phyloP scores from a whole-genome alignment of 352 stramenopile genomes.

The Globisporangium paroecandrum region DNA sequence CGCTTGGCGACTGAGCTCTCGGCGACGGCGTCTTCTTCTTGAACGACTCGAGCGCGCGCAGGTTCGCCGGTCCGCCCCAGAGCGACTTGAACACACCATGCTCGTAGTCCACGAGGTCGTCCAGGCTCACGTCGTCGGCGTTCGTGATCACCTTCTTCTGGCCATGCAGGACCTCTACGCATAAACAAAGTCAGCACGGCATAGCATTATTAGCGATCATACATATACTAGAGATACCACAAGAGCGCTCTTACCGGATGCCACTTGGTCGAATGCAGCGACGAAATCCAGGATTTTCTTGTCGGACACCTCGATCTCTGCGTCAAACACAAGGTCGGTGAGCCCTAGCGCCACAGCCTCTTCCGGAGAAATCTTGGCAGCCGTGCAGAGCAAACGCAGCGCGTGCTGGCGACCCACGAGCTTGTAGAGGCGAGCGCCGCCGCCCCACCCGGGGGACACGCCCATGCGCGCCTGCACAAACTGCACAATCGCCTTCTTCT shows the following conservation, averaged over 20 bases:
- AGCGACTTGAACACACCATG: slow-evolving; percentile 63
- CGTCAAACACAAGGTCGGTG: slow-evolving; percentile 57
- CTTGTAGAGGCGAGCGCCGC: slow-evolving; percentile 68
- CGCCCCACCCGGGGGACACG: slow-evolving; percentile 82
- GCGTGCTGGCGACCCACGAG: slow-evolving; percentile 73
- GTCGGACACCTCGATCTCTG: slow-evolving; percentile 23
- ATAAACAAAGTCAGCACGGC: not conserved
- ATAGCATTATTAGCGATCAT: not conserved
- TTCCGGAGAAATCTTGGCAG: slow-evolving; percentile 44
- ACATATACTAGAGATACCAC: too few relatives aligned
- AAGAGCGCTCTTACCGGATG: slow-evolving; percentile 36
- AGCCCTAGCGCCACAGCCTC: slow-evolving; percentile 61
- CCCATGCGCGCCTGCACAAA: slow-evolving; percentile 86
- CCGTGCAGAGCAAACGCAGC: slow-evolving; percentile 68
- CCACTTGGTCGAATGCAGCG: slow-evolving; percentile 41
- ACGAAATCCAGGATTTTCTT: slow-evolving; percentile 47
- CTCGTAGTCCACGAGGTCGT: slow-evolving; percentile 58
- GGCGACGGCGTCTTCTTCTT: slow-evolving; percentile 32
- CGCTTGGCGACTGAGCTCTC: not conserved
- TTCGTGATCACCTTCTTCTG: slow-evolving; percentile 70
- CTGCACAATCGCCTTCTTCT: slow-evolving; percentile 61
- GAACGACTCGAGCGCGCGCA: slow-evolving; percentile 56
- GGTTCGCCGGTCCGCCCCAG: slow-evolving; percentile 74
- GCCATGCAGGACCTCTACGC: slow-evolving; percentile 63
- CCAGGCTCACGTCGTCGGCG: slow-evolving; percentile 64